Conservation (phyloP, 2,329 filamentous ascomycete species). For the Monosporascus sp. region DNA sequence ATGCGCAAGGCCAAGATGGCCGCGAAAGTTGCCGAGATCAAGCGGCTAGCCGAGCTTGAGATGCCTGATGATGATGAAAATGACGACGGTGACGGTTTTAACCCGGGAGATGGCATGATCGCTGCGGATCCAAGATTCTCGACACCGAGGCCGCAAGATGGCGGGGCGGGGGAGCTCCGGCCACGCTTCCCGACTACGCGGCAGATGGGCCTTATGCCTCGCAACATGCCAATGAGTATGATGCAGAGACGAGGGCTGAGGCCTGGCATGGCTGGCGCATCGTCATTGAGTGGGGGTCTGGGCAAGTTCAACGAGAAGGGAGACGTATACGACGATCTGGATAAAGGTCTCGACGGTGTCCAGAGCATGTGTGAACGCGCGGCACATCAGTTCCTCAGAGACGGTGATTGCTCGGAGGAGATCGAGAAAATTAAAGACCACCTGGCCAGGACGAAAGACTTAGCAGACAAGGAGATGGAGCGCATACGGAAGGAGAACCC, state of each 20-base stretch:
- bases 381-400: conserved; percentile 83
- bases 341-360: conserved; percentile 72
- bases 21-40: conserved; percentile 63
- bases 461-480: conserved; percentile 55
- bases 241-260: conserved; percentile 20
- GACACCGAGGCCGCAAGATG: conserved; percentile 5
- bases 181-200: conserved; percentile 34
- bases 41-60: conserved; percentile 53
- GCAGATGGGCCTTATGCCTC: conserved; percentile 27
- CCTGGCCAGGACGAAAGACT: conserved; percentile 56
- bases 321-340: conserved; percentile 65
- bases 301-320: conserved; percentile 23
- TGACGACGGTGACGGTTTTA: conserved; percentile 26
- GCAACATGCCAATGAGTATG: conserved; percentile 12
- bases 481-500: conserved; percentile 49
- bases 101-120: conserved; percentile 18
- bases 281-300: conserved; percentile 12
- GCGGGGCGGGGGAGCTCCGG: conserved; percentile 19
- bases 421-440: conserved; percentile 63
- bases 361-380: conserved; percentile 80
- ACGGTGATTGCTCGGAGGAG: conserved; percentile 77
- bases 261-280: conserved; percentile 13
- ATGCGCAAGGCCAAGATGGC: conserved; percentile 87
- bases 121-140: conserved; percentile 13
- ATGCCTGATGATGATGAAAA: conserved; percentile 45